These are phyloP conservation scores for Cafeteria roenbergensis DNA, from an alignment of 108 stramenopile genomes.

Conservation along the genomic window DNA sequence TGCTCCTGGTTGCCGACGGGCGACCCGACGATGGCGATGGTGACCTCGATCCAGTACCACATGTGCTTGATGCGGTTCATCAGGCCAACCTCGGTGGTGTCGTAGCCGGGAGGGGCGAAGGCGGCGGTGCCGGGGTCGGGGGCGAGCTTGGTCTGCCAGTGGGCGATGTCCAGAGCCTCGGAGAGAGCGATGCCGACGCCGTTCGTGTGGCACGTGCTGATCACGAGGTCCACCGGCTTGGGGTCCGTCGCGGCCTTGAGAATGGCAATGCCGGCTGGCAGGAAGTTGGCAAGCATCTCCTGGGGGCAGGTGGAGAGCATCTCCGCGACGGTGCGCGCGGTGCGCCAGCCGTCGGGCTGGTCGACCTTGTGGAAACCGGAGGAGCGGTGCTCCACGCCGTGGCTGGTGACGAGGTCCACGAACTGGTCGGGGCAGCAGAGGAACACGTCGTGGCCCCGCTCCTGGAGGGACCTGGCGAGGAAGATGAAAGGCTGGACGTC, in stretches of 20 bases:
- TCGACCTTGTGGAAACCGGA: slow-evolving; percentile 5
- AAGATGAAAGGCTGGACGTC: slow-evolving; percentile 16
- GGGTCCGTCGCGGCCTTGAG: neutral
- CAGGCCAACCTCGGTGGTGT: neutral
- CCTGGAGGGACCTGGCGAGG: neutral
- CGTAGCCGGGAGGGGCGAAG: slow-evolving; percentile 7
- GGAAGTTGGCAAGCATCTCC: slow-evolving; percentile 10
- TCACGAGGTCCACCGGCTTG: slow-evolving; percentile 2
- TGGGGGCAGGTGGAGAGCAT: slow-evolving; percentile 8
- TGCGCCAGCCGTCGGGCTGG: slow-evolving; percentile 5
- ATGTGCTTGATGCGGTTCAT: neutral
- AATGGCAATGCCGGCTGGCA: neutral
- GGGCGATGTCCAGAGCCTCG: slow-evolving; percentile 5
- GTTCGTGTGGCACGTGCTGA: slow-evolving; percentile 10
- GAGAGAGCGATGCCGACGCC: slow-evolving; percentile 4
- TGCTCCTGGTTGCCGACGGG: neutral
- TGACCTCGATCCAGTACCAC: neutral
- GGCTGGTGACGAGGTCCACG: neutral
- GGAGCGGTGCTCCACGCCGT: neutral
- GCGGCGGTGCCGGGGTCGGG: slow-evolving; percentile 8
- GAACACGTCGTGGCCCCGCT: neutral
- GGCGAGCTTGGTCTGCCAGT: slow-evolving; percentile 3
- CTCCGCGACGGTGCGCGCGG: neutral
- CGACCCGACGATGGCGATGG: neutral
- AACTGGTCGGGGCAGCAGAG: slow-evolving; percentile 5